Base-by-base conservation (phyloP, 768 basidiomycete species). In the Lentinula raphanica region DNA sequence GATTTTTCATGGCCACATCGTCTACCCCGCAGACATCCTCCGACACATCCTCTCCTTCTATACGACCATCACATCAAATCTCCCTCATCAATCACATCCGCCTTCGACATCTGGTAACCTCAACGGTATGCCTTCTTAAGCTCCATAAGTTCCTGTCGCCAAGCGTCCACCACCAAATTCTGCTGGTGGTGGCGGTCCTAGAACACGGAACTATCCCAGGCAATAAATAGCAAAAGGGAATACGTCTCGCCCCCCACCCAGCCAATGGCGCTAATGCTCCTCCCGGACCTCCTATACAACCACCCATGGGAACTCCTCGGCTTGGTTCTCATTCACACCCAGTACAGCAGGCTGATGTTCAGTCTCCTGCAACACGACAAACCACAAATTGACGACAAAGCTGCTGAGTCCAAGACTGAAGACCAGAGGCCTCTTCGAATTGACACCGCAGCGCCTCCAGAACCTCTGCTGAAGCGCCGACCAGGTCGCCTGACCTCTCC, bases 401-500 rank as follows among this genome's bases (percentile, higher is more conserved):
- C 25, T 40, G 5, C 35, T 23, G 40, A 46, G 31, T 36, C 46
- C 11, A 49, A 78, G 64, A 62, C 66, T 2, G 68, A 75, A 48
- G 66, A 71, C 32, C 84, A 82, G 66, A 85, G 85, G 44, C 23
- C 71, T 11, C 74, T 90, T 19, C 86, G 87, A 44, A 88, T 90
- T 69, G 85, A 84, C 32, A 56, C 68, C 87, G 27, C 88, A 0
- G 71, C 79, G 13, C 56, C 76, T 11, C 65, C 77, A 1, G 70
- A 75, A 49, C 67, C 74, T 27, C 72, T 79, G 45, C 68, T 75
- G 56, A 82, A 75, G 62, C 80, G 75, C 40, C 83, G 88, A 28
- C 90, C 91, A 25, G 89, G 84, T 56, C 87, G 81, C 31, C 82
- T 93, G 86, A 93, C 64, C 82, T 93, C 40, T 77, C 82, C 9